Evolutionary conservation across 1,284 basidiomycete species (phyloP).

Genomic region (Neonothopanus nambi): DNA sequence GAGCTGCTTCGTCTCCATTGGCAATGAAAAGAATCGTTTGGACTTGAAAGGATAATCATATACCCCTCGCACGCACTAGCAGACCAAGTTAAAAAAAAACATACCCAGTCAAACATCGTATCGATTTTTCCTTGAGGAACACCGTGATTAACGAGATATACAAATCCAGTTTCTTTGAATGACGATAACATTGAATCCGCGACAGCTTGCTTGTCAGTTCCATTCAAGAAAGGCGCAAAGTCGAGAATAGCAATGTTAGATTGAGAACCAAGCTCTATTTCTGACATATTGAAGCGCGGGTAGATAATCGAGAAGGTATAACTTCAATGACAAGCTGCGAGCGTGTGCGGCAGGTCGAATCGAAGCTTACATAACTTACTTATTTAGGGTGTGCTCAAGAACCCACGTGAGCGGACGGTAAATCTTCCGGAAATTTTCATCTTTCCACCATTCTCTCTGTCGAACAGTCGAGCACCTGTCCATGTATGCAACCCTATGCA

Average conservation of each 20-base stretch:
- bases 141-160: conserved; percentile 60
- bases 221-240: conserved; percentile 53
- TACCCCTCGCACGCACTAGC: background rate
- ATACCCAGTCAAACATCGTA: conserved; percentile 53
- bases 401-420: no score
- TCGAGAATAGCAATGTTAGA: conserved; percentile 44
- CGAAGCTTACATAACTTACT: no score
- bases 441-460: no score
- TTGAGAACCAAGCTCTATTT: background rate
- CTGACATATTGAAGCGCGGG: background rate
- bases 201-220: conserved; percentile 42
- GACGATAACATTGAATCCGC: conserved; percentile 58
- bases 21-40: conserved; percentile 50
- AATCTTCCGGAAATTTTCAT: no score
- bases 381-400: no score
- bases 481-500: no score
- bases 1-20: conserved; percentile 50
- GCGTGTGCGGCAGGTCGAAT: no score
- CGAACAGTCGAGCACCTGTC: no score
- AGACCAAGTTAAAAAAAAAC: background rate
- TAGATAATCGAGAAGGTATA: no score
- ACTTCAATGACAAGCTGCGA: no score
- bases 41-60: conserved; percentile 32
- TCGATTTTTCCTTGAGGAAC: conserved; percentile 47
- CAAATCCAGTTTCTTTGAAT: conserved; percentile 59